Conservation (phyloP, 495 filamentous ascomycete species). For the Penicillium chermesinum region DNA sequence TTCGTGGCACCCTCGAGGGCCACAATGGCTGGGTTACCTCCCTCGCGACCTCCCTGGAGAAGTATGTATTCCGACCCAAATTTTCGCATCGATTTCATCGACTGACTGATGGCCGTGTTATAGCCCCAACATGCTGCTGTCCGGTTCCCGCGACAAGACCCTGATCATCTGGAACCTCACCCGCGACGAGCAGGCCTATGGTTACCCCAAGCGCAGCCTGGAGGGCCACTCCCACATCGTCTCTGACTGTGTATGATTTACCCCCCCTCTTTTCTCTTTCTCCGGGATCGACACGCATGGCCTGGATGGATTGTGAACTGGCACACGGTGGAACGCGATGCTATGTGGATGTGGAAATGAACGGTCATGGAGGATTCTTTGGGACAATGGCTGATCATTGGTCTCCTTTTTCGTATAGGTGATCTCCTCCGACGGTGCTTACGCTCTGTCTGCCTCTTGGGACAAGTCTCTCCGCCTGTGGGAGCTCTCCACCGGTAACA, state of each 20-base stretch:
- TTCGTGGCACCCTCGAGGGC: conserved; percentile 96
- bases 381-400: conserved; percentile 31
- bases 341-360: background rate
- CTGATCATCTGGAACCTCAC: conserved; percentile 99
- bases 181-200: conserved; percentile 94
- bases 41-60: conserved; percentile 97
- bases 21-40: conserved; percentile 71
- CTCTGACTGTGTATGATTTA: conserved; percentile 91
- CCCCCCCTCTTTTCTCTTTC: conserved; percentile 12
- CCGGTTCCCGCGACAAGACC: conserved; percentile 93
- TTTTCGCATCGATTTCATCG: conserved; percentile 23
- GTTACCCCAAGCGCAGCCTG: conserved; percentile 96
- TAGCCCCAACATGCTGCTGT: conserved; percentile 99
- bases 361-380: background rate
- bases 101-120: conserved; percentile 37
- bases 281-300: conserved; percentile 1
- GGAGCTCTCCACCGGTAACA: conserved; percentile 94
- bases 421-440: conserved; percentile 99
- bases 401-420: conserved; percentile 56
- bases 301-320: conserved; percentile 12
- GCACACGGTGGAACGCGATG: conserved; percentile 6
- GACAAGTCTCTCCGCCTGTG: conserved; percentile 99
- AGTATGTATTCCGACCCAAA: conserved; percentile 54
- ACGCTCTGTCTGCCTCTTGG: conserved; percentile 98
- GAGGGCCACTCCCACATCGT: conserved; percentile 99